Percentiles rank a stretch among this genome's conserved stretches.
Evolutionary conservation across 768 basidiomycete species (phyloP).

Genomic region (Xerocomus potaroensis): DNA sequence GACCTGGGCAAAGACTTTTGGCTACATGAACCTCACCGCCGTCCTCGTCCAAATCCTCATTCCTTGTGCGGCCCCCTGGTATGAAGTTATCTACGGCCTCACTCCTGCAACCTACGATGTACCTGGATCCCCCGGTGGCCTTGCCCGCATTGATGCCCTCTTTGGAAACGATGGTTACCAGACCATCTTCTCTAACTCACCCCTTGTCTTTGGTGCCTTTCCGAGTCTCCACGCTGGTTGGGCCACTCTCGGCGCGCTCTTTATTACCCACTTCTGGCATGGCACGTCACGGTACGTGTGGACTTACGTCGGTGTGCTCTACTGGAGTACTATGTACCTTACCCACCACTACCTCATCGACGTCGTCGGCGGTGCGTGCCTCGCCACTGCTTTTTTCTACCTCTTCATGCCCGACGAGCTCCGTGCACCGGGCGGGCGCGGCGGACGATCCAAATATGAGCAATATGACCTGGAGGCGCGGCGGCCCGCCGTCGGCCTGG

Average conservation of each 20-base stretch:
- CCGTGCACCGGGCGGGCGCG: slow-evolving; percentile 48
- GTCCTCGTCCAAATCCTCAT: slow-evolving; percentile 85
- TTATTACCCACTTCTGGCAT: slow-evolving; percentile 94
- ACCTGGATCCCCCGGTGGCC: slow-evolving; percentile 89
- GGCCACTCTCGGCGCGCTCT: slow-evolving; percentile 89
- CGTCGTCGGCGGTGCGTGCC: slow-evolving; percentile 88
- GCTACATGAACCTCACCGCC: slow-evolving; percentile 87
- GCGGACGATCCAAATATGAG: slow-evolving; percentile 58
- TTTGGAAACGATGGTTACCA: slow-evolving; percentile 78
- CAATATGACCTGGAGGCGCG: slow-evolving; percentile 68
- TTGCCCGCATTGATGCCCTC: slow-evolving; percentile 86
- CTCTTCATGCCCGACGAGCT: slow-evolving; percentile 81
- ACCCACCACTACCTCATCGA: slow-evolving; percentile 99
- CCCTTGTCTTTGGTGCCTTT: slow-evolving; percentile 95
- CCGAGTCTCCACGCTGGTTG: slow-evolving; percentile 89
- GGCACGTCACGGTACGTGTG: slow-evolving; percentile 63
- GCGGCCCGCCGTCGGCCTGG: slow-evolving; percentile 28
- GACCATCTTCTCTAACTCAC: slow-evolving; percentile 76
- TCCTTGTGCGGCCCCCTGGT: slow-evolving; percentile 96
- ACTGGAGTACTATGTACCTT: slow-evolving; percentile 99
- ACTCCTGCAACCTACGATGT: slow-evolving; percentile 92
- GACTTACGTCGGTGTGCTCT: slow-evolving; percentile 80
- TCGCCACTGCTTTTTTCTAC: slow-evolving; percentile 86
- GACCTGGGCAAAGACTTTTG: slow-evolving; percentile 83
- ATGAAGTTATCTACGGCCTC: slow-evolving; percentile 94